Conservation (phyloP, 257 asterid genomes). For the Nyctanthes arbortristis region DNA sequence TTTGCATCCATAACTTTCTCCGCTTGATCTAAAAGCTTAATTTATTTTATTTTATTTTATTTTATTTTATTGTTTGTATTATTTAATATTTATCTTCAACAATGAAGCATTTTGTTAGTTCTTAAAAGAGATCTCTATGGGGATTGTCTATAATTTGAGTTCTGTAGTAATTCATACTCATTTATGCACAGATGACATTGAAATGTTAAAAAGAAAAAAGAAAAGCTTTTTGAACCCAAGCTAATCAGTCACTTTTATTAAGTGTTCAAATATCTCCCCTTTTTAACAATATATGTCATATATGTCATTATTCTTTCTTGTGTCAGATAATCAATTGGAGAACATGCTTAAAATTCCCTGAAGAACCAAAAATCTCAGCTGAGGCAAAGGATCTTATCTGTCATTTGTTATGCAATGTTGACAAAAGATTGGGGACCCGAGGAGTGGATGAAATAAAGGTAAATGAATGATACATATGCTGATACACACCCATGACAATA, state of each 20-base stretch:
- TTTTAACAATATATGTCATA: too few species aligned
- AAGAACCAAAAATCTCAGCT: slow-evolving; percentile 77
- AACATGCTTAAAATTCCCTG: slow-evolving; percentile 91
- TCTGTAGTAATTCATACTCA: not conserved
- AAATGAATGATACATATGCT: slow-evolving; percentile 7
- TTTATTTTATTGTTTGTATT: too few species aligned
- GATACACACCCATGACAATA: not conserved
- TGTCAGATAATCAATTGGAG: slow-evolving; percentile 88
- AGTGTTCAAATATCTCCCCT: not conserved
- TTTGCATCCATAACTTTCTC: too few species aligned
- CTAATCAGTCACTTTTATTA: not conserved
- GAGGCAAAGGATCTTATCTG: slow-evolving; percentile 92
- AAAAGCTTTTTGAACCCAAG: not conserved
- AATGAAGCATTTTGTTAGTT: not conserved
- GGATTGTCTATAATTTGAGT: not conserved
- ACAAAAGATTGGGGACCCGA: slow-evolving; percentile 86
- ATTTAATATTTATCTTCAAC: too few species aligned
- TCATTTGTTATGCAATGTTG: slow-evolving; percentile 86
- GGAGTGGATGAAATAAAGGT: slow-evolving; percentile 98
- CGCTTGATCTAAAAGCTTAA: too few species aligned
- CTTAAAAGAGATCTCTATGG: not conserved
- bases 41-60: too few species aligned
- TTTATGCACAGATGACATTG: not conserved
- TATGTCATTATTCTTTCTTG: slow-evolving; percentile 12
- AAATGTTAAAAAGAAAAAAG: not conserved